phyloP scores from a whole-genome alignment of 1,284 basidiomycete species.

The Ceratobasidium sp. region DNA sequence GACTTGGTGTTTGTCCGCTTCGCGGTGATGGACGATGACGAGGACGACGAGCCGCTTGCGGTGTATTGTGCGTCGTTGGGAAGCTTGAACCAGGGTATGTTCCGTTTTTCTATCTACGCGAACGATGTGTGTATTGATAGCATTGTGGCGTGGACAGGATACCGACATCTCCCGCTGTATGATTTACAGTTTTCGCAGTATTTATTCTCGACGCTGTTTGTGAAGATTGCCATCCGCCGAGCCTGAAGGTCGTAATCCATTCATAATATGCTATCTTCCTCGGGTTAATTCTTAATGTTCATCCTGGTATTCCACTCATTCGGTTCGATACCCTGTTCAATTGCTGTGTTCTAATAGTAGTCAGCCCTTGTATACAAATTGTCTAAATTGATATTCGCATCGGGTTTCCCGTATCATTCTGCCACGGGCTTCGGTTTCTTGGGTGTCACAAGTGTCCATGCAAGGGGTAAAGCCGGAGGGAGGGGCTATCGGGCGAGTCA shows the following conservation, averaged over 20 bases:
- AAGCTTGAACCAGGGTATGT: conserved; percentile 72
- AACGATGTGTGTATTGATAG: conserved; percentile 35
- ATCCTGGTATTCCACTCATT: neutral
- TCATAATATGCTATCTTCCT: neutral
- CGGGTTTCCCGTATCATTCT: neutral
- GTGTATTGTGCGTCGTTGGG: conserved; percentile 73
- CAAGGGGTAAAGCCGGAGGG: conserved; percentile 7
- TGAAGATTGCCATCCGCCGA: conserved; percentile 62
- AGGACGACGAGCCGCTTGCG: conserved; percentile 69
- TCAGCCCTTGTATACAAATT: conserved; percentile 4
- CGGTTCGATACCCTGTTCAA: neutral
- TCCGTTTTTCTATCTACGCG: conserved; percentile 14
- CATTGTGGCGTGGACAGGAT: conserved; percentile 60
- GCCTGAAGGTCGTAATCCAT: neutral
- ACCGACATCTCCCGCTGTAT: conserved; percentile 85
- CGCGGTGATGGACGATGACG: conserved; percentile 68
- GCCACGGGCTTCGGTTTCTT: neutral
- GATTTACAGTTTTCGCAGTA: conserved; percentile 83
- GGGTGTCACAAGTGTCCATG: neutral
- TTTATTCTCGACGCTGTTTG: conserved; percentile 88
- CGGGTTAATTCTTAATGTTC: neutral
- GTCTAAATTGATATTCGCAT: neutral
- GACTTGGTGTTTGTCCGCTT: conserved; percentile 86
- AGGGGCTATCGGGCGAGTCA: neutral
- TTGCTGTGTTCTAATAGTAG: conserved; percentile 2